phyloP scores from a whole-genome alignment of 768 basidiomycete species.

The Collybia sp. region DNA sequence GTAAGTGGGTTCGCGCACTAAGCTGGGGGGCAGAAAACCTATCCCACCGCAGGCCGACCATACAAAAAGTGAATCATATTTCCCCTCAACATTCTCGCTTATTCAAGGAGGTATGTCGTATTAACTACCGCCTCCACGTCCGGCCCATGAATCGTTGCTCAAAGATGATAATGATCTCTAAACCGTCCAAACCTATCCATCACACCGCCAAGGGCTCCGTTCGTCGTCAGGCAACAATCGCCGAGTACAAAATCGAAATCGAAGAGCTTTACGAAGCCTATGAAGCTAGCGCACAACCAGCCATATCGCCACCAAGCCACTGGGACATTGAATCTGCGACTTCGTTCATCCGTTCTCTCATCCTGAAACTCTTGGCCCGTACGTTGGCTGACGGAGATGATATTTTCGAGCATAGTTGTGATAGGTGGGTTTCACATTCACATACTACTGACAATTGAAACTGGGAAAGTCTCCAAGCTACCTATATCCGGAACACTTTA shows the following conservation, averaged over 20 bases:
- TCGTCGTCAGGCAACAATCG: slow-evolving; percentile 30
- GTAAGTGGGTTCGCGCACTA: slow-evolving; percentile 9
- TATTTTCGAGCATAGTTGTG: slow-evolving; percentile 35
- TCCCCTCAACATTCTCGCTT: slow-evolving; percentile 39
- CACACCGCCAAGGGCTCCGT: slow-evolving; percentile 22
- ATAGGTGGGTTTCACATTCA: slow-evolving; percentile 20
- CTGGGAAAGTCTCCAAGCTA: slow-evolving; percentile 25
- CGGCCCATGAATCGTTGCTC: not conserved
- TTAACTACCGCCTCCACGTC: not conserved
- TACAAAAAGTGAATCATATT: slow-evolving; percentile 31
- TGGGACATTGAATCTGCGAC: slow-evolving; percentile 18
- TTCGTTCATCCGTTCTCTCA: slow-evolving; percentile 25
- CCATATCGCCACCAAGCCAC: slow-evolving; percentile 15
- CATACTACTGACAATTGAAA: too few species aligned
- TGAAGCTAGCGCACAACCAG: slow-evolving; percentile 23
- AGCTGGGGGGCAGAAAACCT: not conserved
- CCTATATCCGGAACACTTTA: slow-evolving; percentile 28
- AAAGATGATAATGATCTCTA: slow-evolving; percentile 35
- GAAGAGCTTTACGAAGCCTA: slow-evolving; percentile 26
- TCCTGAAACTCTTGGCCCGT: slow-evolving; percentile 25
- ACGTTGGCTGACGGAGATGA: slow-evolving; percentile 24
- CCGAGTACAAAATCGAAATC: slow-evolving; percentile 35
- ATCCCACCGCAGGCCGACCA: slow-evolving; percentile 26
- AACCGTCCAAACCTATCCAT: slow-evolving; percentile 28
- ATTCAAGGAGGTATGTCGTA: slow-evolving; percentile 33